Evolutionary conservation across 2,329 filamentous ascomycete genomes (phyloP), one percentile per base, ranked within the genome.

Genomic region (Huntiella bhutanensis): DNA sequence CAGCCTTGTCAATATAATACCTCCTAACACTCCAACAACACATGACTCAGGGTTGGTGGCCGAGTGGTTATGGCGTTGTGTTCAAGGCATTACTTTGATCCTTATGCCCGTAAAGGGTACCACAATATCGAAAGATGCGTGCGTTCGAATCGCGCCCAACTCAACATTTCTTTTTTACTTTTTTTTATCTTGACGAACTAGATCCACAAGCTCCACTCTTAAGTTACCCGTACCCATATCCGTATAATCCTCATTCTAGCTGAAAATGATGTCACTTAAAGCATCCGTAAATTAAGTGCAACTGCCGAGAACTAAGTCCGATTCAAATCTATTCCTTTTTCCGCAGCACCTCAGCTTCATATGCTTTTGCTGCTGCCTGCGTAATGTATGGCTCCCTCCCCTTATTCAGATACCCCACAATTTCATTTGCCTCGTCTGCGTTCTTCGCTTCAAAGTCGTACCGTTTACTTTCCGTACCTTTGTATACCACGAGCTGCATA

Each of bases 381-480:
- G 22, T 28, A 10, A 28, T 28, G 8, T 81, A 82, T 17, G 77
- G 75, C 33, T 75, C 73, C 45, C 84, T 77, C 28, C 81, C 80
- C 60, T 76, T 83, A 62, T 82, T 82, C 51, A 91, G 73, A 63
- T 86, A 82, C 48, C 65, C 69, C 22, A 88, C 82, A 57, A 91
- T 84, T 57, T 84, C 80, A n/a, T 72, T 67, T 38, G 83, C 82
- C 60, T 87, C 82, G 28, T 77, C 73, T 8, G 70, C 66, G 52
- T 67, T 80, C 53, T 71, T 74, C n/a, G 82, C 77, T 61, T 88
- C 83, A 58, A 91, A 91, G 53, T 91, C 83, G 60, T 91, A 91
- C 50, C 82, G 64, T 63, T 88, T 88, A 51, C 71, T 79, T 62
- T 87, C 82, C 1, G 76, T 74, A 42, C 78, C 75, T 58, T 77